Evolutionary conservation across 768 basidiomycete species (phyloP).

Genomic region (Macrolepiota fuliginosa): DNA sequence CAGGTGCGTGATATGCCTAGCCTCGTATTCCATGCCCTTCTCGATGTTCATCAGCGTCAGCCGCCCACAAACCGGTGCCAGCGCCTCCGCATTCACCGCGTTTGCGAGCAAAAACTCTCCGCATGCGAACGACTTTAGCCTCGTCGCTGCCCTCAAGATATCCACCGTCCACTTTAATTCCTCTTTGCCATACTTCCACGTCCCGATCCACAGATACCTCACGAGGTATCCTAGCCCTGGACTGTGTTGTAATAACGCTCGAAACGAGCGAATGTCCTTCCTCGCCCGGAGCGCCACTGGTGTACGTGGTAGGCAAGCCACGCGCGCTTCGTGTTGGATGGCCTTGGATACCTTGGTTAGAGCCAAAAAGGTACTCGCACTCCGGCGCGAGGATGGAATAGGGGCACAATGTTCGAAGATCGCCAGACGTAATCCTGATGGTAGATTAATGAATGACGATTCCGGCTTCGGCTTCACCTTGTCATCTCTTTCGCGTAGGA

Average conservation of each 20-base stretch:
- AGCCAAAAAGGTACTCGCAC: conserved; percentile 24
- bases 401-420: conserved; percentile 27
- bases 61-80: conserved; percentile 29
- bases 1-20: not conserved
- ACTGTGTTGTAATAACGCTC: conserved; percentile 18
- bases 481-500: not conserved
- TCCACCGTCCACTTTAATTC: conserved; percentile 5
- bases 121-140: conserved; percentile 5
- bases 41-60: conserved; percentile 15
- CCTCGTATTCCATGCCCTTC: not conserved
- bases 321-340: conserved; percentile 26
- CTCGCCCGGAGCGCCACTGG: conserved; percentile 29
- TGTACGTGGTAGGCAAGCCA: conserved; percentile 31
- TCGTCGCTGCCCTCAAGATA: not conserved
- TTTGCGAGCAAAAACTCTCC: not conserved
- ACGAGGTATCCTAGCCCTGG: conserved; percentile 21
- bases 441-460: conserved; percentile 29
- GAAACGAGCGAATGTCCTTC: conserved; percentile 30
- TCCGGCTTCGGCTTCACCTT: conserved; percentile 1
- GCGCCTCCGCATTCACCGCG: conserved; percentile 18
- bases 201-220: conserved; percentile 29
- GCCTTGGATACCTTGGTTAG: conserved; percentile 30
- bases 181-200: conserved; percentile 5
- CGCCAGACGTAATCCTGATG: conserved; percentile 28
- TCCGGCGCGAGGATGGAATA: conserved; percentile 1